These are phyloP conservation scores for Penicillium argentinense DNA, from an alignment of 495 filamentous ascomycete species.

Conservation along the genomic window DNA sequence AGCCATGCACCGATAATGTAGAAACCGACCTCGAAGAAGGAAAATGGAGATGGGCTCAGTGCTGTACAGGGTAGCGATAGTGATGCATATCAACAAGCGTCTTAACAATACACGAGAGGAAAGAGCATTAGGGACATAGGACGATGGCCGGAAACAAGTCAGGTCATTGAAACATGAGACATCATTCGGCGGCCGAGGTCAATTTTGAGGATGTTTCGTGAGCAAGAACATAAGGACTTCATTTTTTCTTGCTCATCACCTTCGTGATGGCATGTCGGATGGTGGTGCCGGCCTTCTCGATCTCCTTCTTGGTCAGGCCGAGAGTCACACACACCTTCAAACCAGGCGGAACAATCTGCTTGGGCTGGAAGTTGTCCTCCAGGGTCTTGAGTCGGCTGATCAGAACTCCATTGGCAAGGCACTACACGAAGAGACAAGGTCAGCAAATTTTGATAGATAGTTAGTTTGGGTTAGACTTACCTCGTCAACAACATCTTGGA, in stretches of 20 bases:
- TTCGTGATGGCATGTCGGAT: constrained; percentile 95
- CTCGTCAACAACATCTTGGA: constrained; percentile 94
- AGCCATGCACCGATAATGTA: constrained; percentile 22
- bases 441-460: neutral
- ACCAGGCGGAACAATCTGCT: constrained; percentile 67
- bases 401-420: constrained; percentile 79
- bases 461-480: constrained; percentile 43
- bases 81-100: constrained; percentile 28
- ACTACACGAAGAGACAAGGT: constrained; percentile 43
- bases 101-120: constrained; percentile 25
- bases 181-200: constrained; percentile 18
- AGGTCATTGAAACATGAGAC: constrained; percentile 26
- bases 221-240: constrained; percentile 1
- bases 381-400: constrained; percentile 81
- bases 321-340: constrained; percentile 89
- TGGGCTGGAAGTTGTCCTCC: constrained; percentile 62
- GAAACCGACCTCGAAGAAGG: constrained; percentile 13
- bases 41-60: constrained; percentile 6
- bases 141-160: constrained; percentile 5
- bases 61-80: constrained; percentile 28
- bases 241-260: constrained; percentile 62
- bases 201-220: constrained; percentile 7
- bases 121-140: constrained; percentile 28
- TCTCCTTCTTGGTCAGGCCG: constrained; percentile 88
- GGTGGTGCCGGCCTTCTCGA: constrained; percentile 84